phyloP scores from a whole-genome alignment of 352 stramenopile species.

The Globisporangium ultimum region DNA sequence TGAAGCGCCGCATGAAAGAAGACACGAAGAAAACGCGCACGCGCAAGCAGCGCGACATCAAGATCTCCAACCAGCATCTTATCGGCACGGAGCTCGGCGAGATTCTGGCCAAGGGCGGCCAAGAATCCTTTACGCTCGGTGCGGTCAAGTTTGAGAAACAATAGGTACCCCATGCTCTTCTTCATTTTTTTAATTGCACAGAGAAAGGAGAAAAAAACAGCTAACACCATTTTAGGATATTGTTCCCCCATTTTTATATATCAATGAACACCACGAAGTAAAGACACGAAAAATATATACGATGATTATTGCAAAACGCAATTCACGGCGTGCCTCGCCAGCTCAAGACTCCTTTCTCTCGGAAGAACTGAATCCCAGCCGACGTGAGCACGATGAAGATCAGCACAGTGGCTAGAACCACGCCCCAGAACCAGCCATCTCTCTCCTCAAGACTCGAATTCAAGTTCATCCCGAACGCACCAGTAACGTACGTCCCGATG shows the following conservation, averaged over 20 bases:
- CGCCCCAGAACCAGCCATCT: conserved; percentile 58
- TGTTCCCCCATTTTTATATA: no score
- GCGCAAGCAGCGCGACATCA: conserved; percentile 85
- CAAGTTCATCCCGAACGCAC: conserved; percentile 78
- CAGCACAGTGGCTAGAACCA: conserved; percentile 36
- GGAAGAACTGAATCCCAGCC: conserved; percentile 56
- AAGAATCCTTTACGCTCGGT: conserved; percentile 80
- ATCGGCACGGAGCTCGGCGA: conserved; percentile 84
- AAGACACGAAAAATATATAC: conserved; percentile 10
- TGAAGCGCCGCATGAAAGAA: conserved; percentile 79
- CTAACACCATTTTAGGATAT: not conserved
- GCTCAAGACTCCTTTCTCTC: conserved; percentile 50
- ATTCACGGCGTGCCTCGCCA: conserved; percentile 10
- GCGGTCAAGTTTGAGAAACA: conserved; percentile 79
- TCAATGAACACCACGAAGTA: not conserved
- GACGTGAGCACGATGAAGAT: conserved; percentile 44
- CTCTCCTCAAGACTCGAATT: conserved; percentile 38
- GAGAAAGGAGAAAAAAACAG: not conserved
- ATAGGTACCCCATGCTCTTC: not conserved
- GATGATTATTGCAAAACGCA: no score
- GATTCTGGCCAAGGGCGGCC: conserved; percentile 70
- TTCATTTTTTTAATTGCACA: not conserved
- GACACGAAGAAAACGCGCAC: conserved; percentile 80
- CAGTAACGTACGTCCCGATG: conserved; percentile 57
- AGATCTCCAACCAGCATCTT: conserved; percentile 87